Base-by-base conservation (phyloP, 1,284 basidiomycete genomes). In the Somion occarium region DNA sequence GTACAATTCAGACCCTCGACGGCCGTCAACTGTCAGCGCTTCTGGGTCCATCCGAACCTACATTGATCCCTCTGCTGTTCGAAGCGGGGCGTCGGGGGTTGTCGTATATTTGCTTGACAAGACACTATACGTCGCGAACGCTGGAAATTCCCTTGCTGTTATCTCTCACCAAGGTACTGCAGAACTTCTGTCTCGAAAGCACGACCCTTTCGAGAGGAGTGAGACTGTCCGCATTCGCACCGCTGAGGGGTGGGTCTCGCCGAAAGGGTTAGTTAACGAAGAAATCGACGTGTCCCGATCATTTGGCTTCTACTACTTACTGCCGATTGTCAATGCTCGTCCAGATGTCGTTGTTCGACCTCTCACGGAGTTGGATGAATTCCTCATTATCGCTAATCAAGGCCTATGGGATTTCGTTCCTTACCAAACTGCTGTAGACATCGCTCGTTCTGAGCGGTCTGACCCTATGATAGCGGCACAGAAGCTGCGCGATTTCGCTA, bases 391-490 rank as follows among this genome's bases (percentile, higher is more conserved):
- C 54, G 96, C 89, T 37, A 99, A 98, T 65, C 81, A 85, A 2
- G 92, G 91, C 0, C 69, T 99, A 34, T 99, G 97, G 97, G 90
- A 96, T 62, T 91, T 85, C 59, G 88, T 98, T 57, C 90, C 92
- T 5, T 93, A 92, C 67, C 95, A 98, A 69, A 96, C 92, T 0
- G 97, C 97, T 0, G 93, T 99, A 46, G 96, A 99, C 64, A 95
- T 99, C 56, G 96, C 94, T 1, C 82, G 96, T 22, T 84, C 84
- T 7, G 91, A 93, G 64, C 73, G 82, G 24, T 79, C 80, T 15
- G 92, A 98, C 65, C 93, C 95, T 0, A 98, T 98, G 93, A 85
- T 95, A 61, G 96, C 97, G 2, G 93, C 96, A 0, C 95, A 98
- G 72, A 98, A 98, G 73, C 72, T 99, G 48, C 82, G 97, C 50